Conservation (phyloP, 257 asterid species). For the Buddleja alternifolia region DNA sequence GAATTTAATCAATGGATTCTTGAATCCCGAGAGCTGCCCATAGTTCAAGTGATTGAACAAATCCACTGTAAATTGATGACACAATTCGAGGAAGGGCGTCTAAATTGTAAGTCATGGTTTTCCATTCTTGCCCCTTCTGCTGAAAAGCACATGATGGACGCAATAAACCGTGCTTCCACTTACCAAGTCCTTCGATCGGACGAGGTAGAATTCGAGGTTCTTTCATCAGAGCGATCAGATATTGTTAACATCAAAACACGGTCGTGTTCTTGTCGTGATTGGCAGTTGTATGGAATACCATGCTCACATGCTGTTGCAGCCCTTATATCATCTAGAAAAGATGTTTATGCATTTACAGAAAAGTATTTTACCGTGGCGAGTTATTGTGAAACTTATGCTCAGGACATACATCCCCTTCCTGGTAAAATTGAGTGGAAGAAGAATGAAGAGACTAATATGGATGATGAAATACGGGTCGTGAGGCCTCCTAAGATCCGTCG, state of each 20-base stretch:
- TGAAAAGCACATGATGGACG: conserved; percentile 57
- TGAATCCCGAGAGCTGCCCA: conserved; percentile 74
- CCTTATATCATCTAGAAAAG: conserved; percentile 52
- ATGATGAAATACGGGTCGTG: conserved; percentile 43
- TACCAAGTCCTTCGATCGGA: conserved; percentile 75
- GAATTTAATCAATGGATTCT: conserved; percentile 68
- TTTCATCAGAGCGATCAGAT: conserved; percentile 62
- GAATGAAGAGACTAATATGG: conserved; percentile 29
- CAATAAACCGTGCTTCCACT: conserved; percentile 47
- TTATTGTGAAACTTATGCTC: conserved; percentile 51
- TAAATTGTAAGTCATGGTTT: conserved; percentile 50
- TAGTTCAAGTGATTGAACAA: conserved; percentile 66
- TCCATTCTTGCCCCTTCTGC: conserved; percentile 69
- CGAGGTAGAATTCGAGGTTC: conserved; percentile 74
- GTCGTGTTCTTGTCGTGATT: conserved; percentile 72
- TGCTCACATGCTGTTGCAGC: conserved; percentile 84
- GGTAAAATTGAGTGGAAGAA: conserved; percentile 61
- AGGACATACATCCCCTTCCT: conserved; percentile 50
- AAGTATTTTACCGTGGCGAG: conserved; percentile 52
- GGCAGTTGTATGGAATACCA: conserved; percentile 72
- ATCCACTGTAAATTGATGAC: conserved; percentile 54
- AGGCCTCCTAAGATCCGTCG: conserved; percentile 75
- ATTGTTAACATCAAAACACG: conserved; percentile 60
- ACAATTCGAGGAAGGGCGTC: conserved; percentile 59
- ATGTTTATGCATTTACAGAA: conserved; percentile 53